A percentile compares a stretch with the other conserved stretches of the same genome.
Conservation (phyloP, 2,329 filamentous ascomycete species). For the Laburnicola sp. region DNA sequence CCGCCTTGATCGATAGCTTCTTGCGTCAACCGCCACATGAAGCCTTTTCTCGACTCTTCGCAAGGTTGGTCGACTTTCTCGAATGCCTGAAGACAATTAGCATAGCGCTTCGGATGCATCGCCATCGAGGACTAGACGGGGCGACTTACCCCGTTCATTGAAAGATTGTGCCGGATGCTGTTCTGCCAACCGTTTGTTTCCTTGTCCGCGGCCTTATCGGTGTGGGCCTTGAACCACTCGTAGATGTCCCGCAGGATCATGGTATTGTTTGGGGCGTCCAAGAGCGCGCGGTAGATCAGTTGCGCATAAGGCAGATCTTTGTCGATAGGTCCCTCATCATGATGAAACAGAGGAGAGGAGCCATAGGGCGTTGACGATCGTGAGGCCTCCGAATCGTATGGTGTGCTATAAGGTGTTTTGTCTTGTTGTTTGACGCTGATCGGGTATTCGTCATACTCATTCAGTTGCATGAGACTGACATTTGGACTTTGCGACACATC, state of each 20-base stretch:
- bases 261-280: constrained; percentile 65
- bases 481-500: constrained; percentile 20
- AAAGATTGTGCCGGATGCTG: constrained; percentile 91
- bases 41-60: constrained; percentile 65
- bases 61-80: constrained; percentile 54
- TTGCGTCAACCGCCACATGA: constrained; percentile 75
- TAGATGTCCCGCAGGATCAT: constrained; percentile 89
- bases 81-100: constrained; percentile 54
- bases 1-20: constrained; percentile 70
- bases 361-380: constrained; percentile 29
- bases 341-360: constrained; percentile 11
- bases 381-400: constrained; percentile 26
- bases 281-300: constrained; percentile 76
- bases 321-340: constrained; percentile 30
- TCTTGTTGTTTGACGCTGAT: constrained; percentile 23
- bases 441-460: constrained; percentile 28
- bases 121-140: constrained; percentile 4
- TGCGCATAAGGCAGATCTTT: constrained; percentile 75
- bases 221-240: constrained; percentile 83
- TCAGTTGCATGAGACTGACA: constrained; percentile 24
- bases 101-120: constrained; percentile 14
- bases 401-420: constrained; percentile 20
- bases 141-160: constrained; percentile 82
- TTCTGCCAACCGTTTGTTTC: constrained; percentile 79
- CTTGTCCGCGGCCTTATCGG: constrained; percentile 68